Evolutionary conservation across 768 basidiomycete species (phyloP).

Genomic region (Sarcodon aspratus): DNA sequence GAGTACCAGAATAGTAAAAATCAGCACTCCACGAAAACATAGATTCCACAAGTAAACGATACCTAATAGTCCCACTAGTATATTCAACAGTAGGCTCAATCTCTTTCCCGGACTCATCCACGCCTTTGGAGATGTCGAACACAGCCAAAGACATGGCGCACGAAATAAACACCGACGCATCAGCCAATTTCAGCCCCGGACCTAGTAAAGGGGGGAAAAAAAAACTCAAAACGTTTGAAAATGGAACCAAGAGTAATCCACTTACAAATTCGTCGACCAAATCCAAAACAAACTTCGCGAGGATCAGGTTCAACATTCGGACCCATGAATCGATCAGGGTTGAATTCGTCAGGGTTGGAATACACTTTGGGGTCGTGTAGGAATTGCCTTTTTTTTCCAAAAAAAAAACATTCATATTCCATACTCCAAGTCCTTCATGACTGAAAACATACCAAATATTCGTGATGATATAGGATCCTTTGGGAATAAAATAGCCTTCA

Average conservation of each 20-base stretch:
- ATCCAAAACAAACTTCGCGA: conserved; percentile 10
- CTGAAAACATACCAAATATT: conserved; percentile 19
- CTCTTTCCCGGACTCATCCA: conserved; percentile 6
- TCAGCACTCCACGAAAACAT: not conserved
- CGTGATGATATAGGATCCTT: conserved; percentile 19
- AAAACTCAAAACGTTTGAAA: too few species aligned
- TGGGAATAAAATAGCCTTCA: conserved; percentile 21
- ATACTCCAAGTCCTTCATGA: not conserved
- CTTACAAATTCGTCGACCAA: conserved; percentile 9
- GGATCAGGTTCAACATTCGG: conserved; percentile 14
- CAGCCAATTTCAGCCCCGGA: conserved; percentile 31
- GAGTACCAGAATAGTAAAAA: not conserved
- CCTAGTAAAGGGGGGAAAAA: too few species aligned
- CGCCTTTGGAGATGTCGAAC: conserved; percentile 20
- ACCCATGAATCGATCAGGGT: conserved; percentile 15
- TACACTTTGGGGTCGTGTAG: conserved; percentile 14
- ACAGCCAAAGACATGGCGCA: conserved; percentile 23
- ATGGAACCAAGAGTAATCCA: too few species aligned
- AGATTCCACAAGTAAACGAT: not conserved
- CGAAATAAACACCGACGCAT: conserved; percentile 25
- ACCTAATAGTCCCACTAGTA: conserved; percentile 12
- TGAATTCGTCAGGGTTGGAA: conserved; percentile 12
- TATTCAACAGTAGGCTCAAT: conserved; percentile 10
- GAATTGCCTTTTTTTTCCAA: conserved; percentile 8
- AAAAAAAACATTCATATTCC: not conserved